phyloP scores from a whole-genome alignment of 345 rosid species.

The Nasturtium officinale region DNA sequence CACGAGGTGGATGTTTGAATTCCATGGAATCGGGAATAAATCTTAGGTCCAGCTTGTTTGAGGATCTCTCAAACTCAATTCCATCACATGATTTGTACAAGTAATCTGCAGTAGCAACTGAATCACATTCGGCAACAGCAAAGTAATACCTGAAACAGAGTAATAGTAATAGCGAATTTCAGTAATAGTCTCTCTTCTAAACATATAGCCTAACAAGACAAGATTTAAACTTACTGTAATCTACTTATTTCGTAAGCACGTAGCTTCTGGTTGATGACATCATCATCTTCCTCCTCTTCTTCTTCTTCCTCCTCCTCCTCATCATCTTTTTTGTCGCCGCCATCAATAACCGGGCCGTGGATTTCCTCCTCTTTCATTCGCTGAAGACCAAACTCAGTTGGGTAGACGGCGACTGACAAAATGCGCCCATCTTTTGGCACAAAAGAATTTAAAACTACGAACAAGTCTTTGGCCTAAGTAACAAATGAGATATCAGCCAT shows the following conservation, averaged over 20 bases:
- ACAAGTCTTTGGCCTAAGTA: conserved; percentile 82
- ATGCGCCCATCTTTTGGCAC: conserved; percentile 81
- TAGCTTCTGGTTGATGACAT: conserved; percentile 55
- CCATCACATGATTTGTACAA: conserved; percentile 87
- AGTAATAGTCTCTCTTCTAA: not conserved
- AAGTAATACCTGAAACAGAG: conserved; percentile 63
- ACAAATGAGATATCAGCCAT: conserved; percentile 1
- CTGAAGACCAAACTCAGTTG: conserved; percentile 86
- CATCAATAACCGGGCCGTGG: conserved; percentile 82
- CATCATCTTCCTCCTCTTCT: conserved; percentile 47
- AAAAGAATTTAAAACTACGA: conserved; percentile 71
- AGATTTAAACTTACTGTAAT: conserved; percentile 56
- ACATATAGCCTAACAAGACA: not conserved
- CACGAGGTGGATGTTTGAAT: conserved; percentile 85
- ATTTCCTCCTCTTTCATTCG: conserved; percentile 94
- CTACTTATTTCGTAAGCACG: conserved; percentile 82
- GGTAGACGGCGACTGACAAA: conserved; percentile 77
- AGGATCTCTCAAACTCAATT: conserved; percentile 81
- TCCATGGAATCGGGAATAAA: conserved; percentile 93
- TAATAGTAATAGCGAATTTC: not conserved
- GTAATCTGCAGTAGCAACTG: conserved; percentile 78
- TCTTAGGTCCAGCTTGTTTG: conserved; percentile 91
- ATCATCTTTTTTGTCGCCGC: conserved; percentile 47
- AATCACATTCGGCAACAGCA: conserved; percentile 89
- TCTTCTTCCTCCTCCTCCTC: conserved; percentile 47